These are phyloP conservation scores for Leccinum fuscescens DNA, from an alignment of 1,284 basidiomycete genomes.

Conservation along the genomic window DNA sequence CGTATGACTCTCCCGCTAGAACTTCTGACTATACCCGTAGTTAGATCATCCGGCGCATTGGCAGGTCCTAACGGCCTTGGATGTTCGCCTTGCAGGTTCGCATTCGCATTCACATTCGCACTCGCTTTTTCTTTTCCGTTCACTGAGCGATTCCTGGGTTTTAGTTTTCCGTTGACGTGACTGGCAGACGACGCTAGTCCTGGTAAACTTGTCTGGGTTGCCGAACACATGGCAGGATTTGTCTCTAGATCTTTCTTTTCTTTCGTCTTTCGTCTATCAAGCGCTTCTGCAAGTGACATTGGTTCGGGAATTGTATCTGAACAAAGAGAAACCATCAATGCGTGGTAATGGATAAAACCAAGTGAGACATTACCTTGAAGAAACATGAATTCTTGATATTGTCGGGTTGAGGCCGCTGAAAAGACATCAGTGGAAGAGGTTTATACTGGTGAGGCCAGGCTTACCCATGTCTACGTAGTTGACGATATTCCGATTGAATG, in stretches of 20 bases:
- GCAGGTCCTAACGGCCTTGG: conserved; percentile 20
- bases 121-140: conserved; percentile 45
- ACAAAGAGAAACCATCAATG: conserved; percentile 4
- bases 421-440: conserved; percentile 12
- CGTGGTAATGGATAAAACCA: background rate
- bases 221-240: conserved; percentile 52
- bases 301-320: conserved; percentile 69
- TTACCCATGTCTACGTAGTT: conserved; percentile 69
- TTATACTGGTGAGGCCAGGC: conserved; percentile 21
- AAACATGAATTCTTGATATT: conserved; percentile 67
- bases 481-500: conserved; percentile 51
- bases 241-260: conserved; percentile 57
- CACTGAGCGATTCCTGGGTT: conserved; percentile 34
- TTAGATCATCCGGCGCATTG: conserved; percentile 26
- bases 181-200: conserved; percentile 17
- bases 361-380: conserved; percentile 48
- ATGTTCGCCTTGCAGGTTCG: conserved; percentile 27
- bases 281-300: conserved; percentile 55
- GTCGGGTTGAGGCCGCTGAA: conserved; percentile 54
- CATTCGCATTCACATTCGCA: conserved; percentile 24
- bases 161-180: conserved; percentile 38
- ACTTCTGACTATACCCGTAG: conserved; percentile 26
- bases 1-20: conserved; percentile 36
- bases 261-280: conserved; percentile 53
- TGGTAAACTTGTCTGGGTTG: conserved; percentile 25